Evolutionary conservation across 805 yeast genomes (phyloP).

Genomic region (Yarrowia yakushimensis): DNA sequence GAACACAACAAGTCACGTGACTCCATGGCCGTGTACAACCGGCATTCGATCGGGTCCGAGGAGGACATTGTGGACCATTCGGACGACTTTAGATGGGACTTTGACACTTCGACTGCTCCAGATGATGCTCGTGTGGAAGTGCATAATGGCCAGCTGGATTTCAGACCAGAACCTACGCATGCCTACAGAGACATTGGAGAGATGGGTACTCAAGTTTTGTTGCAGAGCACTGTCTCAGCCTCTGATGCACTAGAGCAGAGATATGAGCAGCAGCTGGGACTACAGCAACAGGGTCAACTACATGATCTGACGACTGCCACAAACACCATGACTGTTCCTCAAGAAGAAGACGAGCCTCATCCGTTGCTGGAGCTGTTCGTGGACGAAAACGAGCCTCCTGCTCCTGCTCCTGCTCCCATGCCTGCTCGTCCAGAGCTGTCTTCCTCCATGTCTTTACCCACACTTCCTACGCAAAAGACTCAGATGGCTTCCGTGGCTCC

Average conservation of each 20-base stretch:
- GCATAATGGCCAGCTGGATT: slow-evolving; percentile 13
- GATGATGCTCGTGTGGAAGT: slow-evolving; percentile 11
- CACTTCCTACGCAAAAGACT: slow-evolving; percentile 8
- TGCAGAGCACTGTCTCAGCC: slow-evolving; percentile 13
- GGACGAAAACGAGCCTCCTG: slow-evolving; percentile 42
- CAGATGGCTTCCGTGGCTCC: not conserved
- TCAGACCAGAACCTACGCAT: slow-evolving; percentile 3
- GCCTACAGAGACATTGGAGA: slow-evolving; percentile 14
- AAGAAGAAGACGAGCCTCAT: slow-evolving; percentile 57
- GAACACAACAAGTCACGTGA: slow-evolving; percentile 48
- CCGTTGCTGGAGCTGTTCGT: slow-evolving; percentile 70
- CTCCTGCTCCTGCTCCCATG: slow-evolving; percentile 16
- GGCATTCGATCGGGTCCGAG: slow-evolving; percentile 30
- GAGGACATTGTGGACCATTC: slow-evolving; percentile 26
- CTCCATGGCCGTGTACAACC: slow-evolving; percentile 37
- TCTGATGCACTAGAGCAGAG: not conserved
- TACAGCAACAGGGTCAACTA: not conserved
- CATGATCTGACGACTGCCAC: not conserved
- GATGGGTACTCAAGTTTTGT: not conserved
- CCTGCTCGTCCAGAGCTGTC: slow-evolving; percentile 11
- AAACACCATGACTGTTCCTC: slow-evolving; percentile 11
- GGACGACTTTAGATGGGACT: slow-evolving; percentile 61
- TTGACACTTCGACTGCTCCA: slow-evolving; percentile 51
- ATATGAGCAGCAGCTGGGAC: not conserved
- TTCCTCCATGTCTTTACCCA: slow-evolving; percentile 17